These are phyloP conservation scores for Trichophyton benhamiae DNA, from an alignment of 2,329 filamentous ascomycete species.

Conservation along the genomic window DNA sequence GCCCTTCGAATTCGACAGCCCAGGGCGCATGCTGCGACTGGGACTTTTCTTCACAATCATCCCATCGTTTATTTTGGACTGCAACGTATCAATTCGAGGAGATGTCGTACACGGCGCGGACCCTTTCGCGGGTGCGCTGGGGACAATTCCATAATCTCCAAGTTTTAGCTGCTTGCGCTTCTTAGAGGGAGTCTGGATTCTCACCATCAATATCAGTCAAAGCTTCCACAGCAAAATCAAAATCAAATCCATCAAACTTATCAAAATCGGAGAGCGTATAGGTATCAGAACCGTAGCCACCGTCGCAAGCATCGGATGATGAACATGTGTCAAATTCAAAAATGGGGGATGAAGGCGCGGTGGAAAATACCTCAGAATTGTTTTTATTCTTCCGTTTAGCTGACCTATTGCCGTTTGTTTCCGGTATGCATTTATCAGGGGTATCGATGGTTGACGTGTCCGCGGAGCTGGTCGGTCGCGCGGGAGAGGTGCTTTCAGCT, in stretches of 20 bases:
- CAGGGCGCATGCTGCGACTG: not conserved
- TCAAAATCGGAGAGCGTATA: constrained; percentile 10
- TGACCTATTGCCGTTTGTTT: not conserved
- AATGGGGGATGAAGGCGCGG: constrained; percentile 17
- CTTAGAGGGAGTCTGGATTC: constrained; percentile 10
- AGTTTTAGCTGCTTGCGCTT: constrained; percentile 16
- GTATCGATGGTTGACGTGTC: not conserved
- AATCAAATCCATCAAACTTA: constrained; percentile 13
- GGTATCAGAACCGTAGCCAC: constrained; percentile 6
- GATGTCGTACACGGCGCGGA: not conserved
- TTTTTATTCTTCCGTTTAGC: constrained; percentile 2
- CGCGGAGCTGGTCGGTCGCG: not conserved
- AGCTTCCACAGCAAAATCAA: constrained; percentile 12
- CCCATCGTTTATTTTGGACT: not conserved
- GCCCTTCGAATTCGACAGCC: not conserved
- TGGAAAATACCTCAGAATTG: constrained; percentile 19
- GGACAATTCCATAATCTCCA: not conserved
- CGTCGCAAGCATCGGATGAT: not conserved
- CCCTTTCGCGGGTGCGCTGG: not conserved
- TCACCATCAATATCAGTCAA: constrained; percentile 14
- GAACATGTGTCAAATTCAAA: constrained; percentile 14
- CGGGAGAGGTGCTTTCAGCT: not conserved
- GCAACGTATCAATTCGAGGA: not conserved
- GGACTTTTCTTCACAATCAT: not conserved
- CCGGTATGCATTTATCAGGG: not conserved